Evolutionary conservation across 139 green algal species (phyloP), one percentile per base, ranked within the genome.

Genomic region (Eudorina sp.): DNA sequence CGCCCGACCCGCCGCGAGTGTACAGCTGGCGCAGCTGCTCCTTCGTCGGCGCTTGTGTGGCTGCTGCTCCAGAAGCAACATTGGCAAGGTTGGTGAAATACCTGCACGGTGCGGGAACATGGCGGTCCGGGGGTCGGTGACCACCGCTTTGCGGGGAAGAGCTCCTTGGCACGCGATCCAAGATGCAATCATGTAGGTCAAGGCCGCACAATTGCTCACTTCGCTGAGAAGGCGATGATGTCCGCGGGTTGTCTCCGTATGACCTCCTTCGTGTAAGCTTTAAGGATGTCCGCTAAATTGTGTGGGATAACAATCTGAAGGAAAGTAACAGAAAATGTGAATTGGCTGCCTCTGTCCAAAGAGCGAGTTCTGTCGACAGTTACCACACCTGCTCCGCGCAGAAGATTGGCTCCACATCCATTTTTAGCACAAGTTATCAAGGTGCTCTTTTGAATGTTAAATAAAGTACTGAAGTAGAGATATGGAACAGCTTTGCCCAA

Each of bases 231-330:
- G 53, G 94, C 91, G 23, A 95, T 18, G 21, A 98, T 75, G 81
- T 97, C 89, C 41, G 89, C 88, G 27, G 95, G 95, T 83, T 97
- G 93, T 38, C 91, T 74, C 2, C 94, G 90, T 66, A 98, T 96
- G 46, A 96, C 95, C 76, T 98, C 95, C 79, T 98, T 98, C 0
- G 95, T 97, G 87, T 95, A 98, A 1, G 94, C 92, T 88, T 97
- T 98, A 23, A 98, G 80, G 0, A 96, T 89, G 48, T 97, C 95
- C 53, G 93, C 93, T 34, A 98, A 69, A 85, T 96, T 93, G 25
- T 92, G 87, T 0, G 95, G 95, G 8, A 98, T 93, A 9, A 94
- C 92, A 84, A 98, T 98, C 94, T 79, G 70, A 74, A 81, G 23
- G 16, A 14, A 69, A 46, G 64, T 23, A 2, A 48, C 4, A n/a